A percentile compares a stretch with the other conserved stretches of the same genome.
These are phyloP conservation scores for Trichoderma brevicompactum DNA, from an alignment of 2,329 filamentous ascomycete genomes.

Conservation along the genomic window DNA sequence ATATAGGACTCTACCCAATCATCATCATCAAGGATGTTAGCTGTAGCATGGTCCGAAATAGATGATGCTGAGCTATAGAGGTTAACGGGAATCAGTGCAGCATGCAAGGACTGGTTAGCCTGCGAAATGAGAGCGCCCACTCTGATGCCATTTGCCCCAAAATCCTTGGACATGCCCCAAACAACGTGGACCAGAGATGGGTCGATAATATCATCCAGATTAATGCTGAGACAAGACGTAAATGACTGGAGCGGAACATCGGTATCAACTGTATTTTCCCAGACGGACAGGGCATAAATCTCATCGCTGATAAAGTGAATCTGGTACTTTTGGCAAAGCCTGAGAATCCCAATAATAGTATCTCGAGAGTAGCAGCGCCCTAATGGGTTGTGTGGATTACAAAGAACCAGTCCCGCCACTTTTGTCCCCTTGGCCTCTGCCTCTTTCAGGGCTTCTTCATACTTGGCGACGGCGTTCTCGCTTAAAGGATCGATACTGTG, in stretches of 20 bases:
- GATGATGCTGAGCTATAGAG: constrained; percentile 53
- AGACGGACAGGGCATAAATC: constrained; percentile 58
- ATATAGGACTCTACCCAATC: constrained; percentile 51
- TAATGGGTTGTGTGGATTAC: constrained; percentile 56
- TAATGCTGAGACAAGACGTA: constrained; percentile 52
- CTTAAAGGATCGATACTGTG: constrained; percentile 49
- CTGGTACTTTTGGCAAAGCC: constrained; percentile 51
- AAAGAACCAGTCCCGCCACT: constrained; percentile 53
- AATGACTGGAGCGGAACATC: constrained; percentile 42
- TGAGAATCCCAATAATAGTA: constrained; percentile 47
- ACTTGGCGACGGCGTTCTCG: constrained; percentile 46
- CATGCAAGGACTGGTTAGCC: constrained; percentile 46
- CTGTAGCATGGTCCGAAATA: constrained; percentile 46
- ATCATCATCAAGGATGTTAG: constrained; percentile 50
- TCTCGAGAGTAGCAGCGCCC: constrained; percentile 51
- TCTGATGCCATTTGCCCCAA: constrained; percentile 60
- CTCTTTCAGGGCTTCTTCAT: constrained; percentile 50
- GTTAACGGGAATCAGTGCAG: constrained; percentile 43
- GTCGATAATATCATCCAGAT: constrained; percentile 50
- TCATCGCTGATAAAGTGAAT: constrained; percentile 58
- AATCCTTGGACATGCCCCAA: constrained; percentile 55
- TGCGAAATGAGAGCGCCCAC: constrained; percentile 55
- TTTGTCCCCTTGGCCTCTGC: constrained; percentile 44
- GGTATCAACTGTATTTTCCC: constrained; percentile 44
- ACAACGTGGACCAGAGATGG: constrained; percentile 54